Evolutionary conservation across 1,284 basidiomycete species (phyloP).

Genomic region (Apiotrichum brassicae): DNA sequence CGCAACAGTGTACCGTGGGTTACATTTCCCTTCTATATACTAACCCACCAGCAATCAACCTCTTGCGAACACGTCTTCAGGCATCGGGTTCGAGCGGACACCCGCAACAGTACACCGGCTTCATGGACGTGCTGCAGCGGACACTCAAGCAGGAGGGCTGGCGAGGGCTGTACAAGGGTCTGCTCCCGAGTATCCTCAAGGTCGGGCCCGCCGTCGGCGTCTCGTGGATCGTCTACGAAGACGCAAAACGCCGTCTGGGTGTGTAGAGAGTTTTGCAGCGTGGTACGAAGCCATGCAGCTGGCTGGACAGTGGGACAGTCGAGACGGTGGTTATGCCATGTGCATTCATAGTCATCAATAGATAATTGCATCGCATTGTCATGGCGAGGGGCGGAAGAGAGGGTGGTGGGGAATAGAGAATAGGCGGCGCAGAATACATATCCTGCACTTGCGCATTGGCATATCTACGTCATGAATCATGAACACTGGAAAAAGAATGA

Average conservation of each 20-base stretch:
- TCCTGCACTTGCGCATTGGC: too few relatives aligned
- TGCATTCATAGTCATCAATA: constrained; percentile 12
- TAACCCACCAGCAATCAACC: constrained; percentile 58
- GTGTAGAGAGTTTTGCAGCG: constrained; percentile 19
- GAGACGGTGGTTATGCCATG: not conserved
- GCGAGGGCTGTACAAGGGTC: constrained; percentile 89
- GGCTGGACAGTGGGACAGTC: too few relatives aligned
- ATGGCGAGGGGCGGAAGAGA: not conserved
- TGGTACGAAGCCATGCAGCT: too few relatives aligned
- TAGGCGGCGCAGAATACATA: too few relatives aligned
- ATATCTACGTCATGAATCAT: too few relatives aligned
- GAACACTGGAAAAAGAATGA: too few relatives aligned
- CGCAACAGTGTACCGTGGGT: constrained; percentile 71
- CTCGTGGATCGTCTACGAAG: constrained; percentile 70
- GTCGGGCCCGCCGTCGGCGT: constrained; percentile 92
- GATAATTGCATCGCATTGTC: constrained; percentile 14
- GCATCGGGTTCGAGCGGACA: constrained; percentile 91
- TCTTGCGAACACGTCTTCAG: constrained; percentile 89
- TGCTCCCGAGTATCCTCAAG: constrained; percentile 87
- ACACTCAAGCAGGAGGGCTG: constrained; percentile 84
- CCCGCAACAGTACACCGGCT: constrained; percentile 79
- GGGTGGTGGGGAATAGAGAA: not conserved
- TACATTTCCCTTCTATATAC: too few relatives aligned
- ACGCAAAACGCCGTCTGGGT: constrained; percentile 39
- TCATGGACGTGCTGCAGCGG: constrained; percentile 73